phyloP scores from a whole-genome alignment of 2,329 filamentous ascomycete species.

The Thelonectria discophora region DNA sequence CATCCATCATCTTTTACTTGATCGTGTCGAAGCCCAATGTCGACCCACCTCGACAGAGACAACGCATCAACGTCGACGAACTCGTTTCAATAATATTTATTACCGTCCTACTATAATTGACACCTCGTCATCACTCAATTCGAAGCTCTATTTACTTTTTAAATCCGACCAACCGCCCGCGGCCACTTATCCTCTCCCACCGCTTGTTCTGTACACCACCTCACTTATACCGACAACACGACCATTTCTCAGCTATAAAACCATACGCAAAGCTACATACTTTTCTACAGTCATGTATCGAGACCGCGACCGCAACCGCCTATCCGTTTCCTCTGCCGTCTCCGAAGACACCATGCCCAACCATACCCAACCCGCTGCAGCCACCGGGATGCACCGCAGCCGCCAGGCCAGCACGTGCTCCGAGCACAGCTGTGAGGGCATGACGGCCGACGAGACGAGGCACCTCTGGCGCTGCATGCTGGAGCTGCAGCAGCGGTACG shows the following conservation, averaged over 20 bases:
- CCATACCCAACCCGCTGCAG: conserved; percentile 15
- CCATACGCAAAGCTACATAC: conserved; percentile 5
- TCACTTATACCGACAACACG: background rate
- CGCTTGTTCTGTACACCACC: conserved; percentile 6
- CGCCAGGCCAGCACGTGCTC: conserved; percentile 43
- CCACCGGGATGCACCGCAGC: conserved; percentile 23
- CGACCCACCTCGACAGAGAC: conserved; percentile 37
- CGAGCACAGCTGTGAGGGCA: conserved; percentile 44
- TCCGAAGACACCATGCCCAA: conserved; percentile 32
- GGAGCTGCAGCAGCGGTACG: conserved; percentile 56
- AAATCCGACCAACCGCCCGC: background rate
- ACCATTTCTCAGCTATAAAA: background rate
- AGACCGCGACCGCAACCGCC: conserved; percentile 32
- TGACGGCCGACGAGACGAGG: conserved; percentile 51
- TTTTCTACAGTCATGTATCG: conserved; percentile 32
- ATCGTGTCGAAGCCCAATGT: conserved; percentile 9
- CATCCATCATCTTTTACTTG: background rate
- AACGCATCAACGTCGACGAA: conserved; percentile 35
- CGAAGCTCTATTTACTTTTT: conserved; percentile 11
- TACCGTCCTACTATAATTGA: background rate
- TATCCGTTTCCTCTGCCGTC: conserved; percentile 34
- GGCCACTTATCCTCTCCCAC: background rate
- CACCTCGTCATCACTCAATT: conserved; percentile 4
- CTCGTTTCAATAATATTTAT: background rate
- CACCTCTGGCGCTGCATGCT: conserved; percentile 60